Conservation (phyloP, 2,329 filamentous ascomycete genomes). For the Aspergillus cejpii region DNA sequence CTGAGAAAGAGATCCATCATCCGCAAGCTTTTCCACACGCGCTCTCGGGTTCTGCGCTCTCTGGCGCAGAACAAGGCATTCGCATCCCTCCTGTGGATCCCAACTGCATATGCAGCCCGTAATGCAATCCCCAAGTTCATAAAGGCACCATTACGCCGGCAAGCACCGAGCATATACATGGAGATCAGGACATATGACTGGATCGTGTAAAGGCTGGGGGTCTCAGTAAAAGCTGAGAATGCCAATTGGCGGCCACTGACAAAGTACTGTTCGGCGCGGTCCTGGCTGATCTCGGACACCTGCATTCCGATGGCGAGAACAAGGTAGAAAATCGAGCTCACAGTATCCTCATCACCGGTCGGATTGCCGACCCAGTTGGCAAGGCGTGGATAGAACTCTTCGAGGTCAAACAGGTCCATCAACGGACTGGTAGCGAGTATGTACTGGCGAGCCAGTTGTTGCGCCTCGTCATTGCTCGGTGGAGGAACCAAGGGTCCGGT, state of each 20-base stretch:
- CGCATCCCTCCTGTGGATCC: constrained; percentile 48
- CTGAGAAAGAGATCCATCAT: constrained; percentile 49
- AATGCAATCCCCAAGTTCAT: constrained; percentile 49
- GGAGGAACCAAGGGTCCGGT: constrained; percentile 24
- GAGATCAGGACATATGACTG: constrained; percentile 49
- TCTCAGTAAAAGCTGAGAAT: constrained; percentile 43
- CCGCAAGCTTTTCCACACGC: constrained; percentile 49
- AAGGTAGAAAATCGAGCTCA: constrained; percentile 46
- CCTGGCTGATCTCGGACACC: constrained; percentile 35
- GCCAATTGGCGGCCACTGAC: constrained; percentile 42
- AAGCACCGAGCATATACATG: constrained; percentile 48
- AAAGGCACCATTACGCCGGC: constrained; percentile 49
- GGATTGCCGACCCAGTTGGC: constrained; percentile 35
- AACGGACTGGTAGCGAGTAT: constrained; percentile 44
- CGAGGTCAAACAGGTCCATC: constrained; percentile 45
- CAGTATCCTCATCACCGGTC: constrained; percentile 36
- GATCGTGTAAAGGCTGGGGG: constrained; percentile 46
- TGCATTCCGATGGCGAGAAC: constrained; percentile 48
- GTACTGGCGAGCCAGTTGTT: constrained; percentile 40
- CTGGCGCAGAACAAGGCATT: constrained; percentile 45
- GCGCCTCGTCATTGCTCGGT: constrained; percentile 37
- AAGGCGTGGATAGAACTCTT: constrained; percentile 39
- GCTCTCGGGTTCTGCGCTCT: constrained; percentile 40
- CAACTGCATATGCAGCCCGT: constrained; percentile 48
- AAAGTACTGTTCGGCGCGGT: constrained; percentile 44